Percentiles rank a stretch among this genome's conserved stretches.
phyloP scores from a whole-genome alignment of 2,329 filamentous ascomycete genomes.

The Aureobasidium musti region DNA sequence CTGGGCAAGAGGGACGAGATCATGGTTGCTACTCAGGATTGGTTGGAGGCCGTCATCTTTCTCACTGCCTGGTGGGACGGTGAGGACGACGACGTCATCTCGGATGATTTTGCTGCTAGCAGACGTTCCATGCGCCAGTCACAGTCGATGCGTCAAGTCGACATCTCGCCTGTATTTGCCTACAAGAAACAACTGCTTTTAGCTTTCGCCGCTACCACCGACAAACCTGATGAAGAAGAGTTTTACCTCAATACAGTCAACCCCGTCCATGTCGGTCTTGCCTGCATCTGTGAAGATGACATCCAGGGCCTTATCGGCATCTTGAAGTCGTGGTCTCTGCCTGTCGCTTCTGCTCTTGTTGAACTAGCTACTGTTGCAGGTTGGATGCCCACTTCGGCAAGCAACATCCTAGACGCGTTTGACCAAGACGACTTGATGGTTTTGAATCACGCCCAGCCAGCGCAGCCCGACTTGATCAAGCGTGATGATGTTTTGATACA shows the following conservation, averaged over 20 bases:
- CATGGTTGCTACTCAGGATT: slow-evolving; percentile 76
- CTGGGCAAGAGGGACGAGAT: slow-evolving; percentile 76
- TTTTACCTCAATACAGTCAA: slow-evolving; percentile 77
- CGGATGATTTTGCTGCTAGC: slow-evolving; percentile 49
- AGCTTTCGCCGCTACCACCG: slow-evolving; percentile 66
- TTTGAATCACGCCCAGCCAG: slow-evolving; percentile 67
- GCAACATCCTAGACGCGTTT: slow-evolving; percentile 63
- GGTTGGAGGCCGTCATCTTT: slow-evolving; percentile 84
- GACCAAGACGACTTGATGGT: slow-evolving; percentile 85
- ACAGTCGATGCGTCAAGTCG: slow-evolving; percentile 50
- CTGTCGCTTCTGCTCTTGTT: slow-evolving; percentile 73
- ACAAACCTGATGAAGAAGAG: slow-evolving; percentile 62
- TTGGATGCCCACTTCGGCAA: slow-evolving; percentile 69
- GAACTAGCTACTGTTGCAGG: slow-evolving; percentile 81
- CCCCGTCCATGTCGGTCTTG: slow-evolving; percentile 76
- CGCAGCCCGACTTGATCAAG: slow-evolving; percentile 61
- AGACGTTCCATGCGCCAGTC: slow-evolving; percentile 45
- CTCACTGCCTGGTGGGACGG: slow-evolving; percentile 93
- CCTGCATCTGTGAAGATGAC: slow-evolving; percentile 80
- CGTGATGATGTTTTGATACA: slow-evolving; percentile 76
- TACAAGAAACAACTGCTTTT: slow-evolving; percentile 74
- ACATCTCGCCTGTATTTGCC: slow-evolving; percentile 60
- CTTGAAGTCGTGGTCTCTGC: slow-evolving; percentile 76
- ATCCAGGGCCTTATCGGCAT: slow-evolving; percentile 73
- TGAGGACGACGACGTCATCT: slow-evolving; percentile 56